Evolutionary conservation across 2,329 filamentous ascomycete species (phyloP), one percentile per base, ranked within the genome.

Genomic region (Colletotrichum cuscutae): DNA sequence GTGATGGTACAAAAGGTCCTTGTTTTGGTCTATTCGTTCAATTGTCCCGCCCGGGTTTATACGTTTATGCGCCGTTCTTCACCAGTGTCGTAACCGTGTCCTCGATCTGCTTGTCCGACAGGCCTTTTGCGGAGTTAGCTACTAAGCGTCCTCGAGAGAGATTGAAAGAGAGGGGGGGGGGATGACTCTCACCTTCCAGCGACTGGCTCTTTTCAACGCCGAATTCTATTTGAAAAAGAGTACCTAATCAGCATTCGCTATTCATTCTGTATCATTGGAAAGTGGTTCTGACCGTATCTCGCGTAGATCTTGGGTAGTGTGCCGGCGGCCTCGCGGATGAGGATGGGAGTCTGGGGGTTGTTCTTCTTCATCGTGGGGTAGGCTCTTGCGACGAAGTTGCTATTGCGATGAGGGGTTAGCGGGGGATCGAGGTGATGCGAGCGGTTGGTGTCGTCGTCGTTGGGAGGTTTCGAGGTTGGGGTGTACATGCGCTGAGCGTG

Each of bases 301-400:
- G 96, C 95, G 84, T 93, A 98, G 76, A 99, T 91, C 83, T 91
- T 93, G 76, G 97, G 96, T 82, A 93, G 87, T 67, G 94, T 94
- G 80, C 94, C 95, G 78, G 90, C 87, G 65, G 96, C 97, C 88
- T 98, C 97, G 81, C 97, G 94, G 80, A 99, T 92, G 88, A 99
- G 88, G 84, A 99, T 98, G 67, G 97, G 97, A 61, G 90, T 95
- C 84, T 94, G 88, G 70, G 97, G 97, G 87, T 99, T 99, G 89
- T 96, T 94, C 89, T 97, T 97, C 91, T 99, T 99, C 96, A 99
- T 98, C 73, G 94, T 97, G 59, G 97, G 97, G 85, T 99, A 99
- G 77, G 95, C 92, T 82, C 94, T 91, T 76, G 92, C 93, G 77
- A 99, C 89, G 86, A 99, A 99, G 35, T 93, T 92, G 83, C 97